phyloP scores from a whole-genome alignment of 2,329 filamentous ascomycete genomes.

The Fusarium sp. region DNA sequence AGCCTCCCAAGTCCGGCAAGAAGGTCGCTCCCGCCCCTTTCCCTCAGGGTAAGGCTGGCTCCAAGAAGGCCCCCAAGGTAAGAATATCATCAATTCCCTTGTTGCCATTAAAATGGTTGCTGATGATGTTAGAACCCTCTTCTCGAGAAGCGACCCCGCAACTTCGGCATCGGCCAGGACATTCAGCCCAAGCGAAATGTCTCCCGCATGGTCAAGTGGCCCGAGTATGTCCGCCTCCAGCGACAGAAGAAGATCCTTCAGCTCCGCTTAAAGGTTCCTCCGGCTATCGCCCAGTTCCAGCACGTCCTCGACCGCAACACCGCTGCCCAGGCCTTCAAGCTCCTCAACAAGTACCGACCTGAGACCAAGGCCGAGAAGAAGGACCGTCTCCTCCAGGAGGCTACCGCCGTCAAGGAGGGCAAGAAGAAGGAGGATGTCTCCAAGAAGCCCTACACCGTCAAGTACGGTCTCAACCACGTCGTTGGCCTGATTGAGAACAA shows the following conservation, averaged over 20 bases:
- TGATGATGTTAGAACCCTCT: slow-evolving; percentile 82
- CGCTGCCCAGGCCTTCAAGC: slow-evolving; percentile 96
- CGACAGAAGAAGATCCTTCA: slow-evolving; percentile 94
- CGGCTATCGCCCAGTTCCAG: slow-evolving; percentile 97
- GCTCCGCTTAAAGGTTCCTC: slow-evolving; percentile 98
- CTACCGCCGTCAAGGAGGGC: slow-evolving; percentile 95
- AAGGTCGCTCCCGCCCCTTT: slow-evolving; percentile 98
- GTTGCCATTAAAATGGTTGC: not conserved
- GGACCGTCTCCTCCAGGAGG: slow-evolving; percentile 98
- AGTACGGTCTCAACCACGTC: slow-evolving; percentile 99
- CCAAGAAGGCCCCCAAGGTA: slow-evolving; percentile 98
- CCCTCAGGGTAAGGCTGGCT: slow-evolving; percentile 88
- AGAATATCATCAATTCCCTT: slow-evolving; percentile 50
- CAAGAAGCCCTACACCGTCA: slow-evolving; percentile 99
- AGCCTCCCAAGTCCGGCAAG: slow-evolving; percentile 98
- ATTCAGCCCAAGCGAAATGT: slow-evolving; percentile 97
- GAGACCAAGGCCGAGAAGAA: slow-evolving; percentile 99
- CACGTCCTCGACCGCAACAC: slow-evolving; percentile 97
- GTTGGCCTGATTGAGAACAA: slow-evolving; percentile 98
- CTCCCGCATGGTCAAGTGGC: slow-evolving; percentile 99
- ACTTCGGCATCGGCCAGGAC: slow-evolving; percentile 99
- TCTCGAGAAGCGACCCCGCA: slow-evolving; percentile 96
- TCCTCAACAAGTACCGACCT: slow-evolving; percentile 99
- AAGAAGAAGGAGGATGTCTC: slow-evolving; percentile 99
- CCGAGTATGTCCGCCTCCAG: slow-evolving; percentile 98